Conservation (phyloP, 2,329 filamentous ascomycete species). For the Thielaviopsis punctulata region DNA sequence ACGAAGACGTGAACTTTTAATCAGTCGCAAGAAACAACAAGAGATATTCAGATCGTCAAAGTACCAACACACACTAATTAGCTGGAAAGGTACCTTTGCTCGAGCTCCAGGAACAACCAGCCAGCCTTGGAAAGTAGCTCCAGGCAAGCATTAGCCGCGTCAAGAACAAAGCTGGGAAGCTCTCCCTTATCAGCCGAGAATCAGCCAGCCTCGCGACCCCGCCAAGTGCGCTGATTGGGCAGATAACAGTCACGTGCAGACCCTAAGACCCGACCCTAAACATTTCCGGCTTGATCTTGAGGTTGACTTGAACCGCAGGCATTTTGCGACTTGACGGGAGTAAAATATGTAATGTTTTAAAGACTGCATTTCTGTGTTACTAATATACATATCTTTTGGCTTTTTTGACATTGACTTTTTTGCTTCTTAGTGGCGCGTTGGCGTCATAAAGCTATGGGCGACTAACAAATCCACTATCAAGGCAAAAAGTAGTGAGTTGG, state of each 20-base stretch:
- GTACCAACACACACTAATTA: background rate
- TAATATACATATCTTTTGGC: no score
- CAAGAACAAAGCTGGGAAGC: conserved; percentile 9
- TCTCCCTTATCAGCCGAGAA: conserved; percentile 12
- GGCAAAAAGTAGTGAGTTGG: no score
- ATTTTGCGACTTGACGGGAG: no score
- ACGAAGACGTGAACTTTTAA: no score
- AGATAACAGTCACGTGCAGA: conserved; percentile 5
- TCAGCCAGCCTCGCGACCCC: conserved; percentile 10
- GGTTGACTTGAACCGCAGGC: no score
- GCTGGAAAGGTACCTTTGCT: background rate
- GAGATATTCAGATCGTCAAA: background rate
- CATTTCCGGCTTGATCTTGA: no score
- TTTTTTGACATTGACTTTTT: no score
- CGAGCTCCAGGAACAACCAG: background rate
- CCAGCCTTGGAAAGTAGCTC: conserved; percentile 18
- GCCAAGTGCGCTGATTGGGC: background rate
- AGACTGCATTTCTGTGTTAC: no score
- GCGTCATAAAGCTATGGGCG: no score
- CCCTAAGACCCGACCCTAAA: background rate
- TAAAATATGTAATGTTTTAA: no score
- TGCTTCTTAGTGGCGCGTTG: no score
- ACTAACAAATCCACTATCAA: no score
- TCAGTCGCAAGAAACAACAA: background rate
- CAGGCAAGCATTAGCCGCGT: conserved; percentile 14